Percentiles rank a stretch among this genome's conserved stretches.
Evolutionary conservation across 2,329 filamentous ascomycete species (phyloP).

Genomic region (Aspergillus calidoustus): DNA sequence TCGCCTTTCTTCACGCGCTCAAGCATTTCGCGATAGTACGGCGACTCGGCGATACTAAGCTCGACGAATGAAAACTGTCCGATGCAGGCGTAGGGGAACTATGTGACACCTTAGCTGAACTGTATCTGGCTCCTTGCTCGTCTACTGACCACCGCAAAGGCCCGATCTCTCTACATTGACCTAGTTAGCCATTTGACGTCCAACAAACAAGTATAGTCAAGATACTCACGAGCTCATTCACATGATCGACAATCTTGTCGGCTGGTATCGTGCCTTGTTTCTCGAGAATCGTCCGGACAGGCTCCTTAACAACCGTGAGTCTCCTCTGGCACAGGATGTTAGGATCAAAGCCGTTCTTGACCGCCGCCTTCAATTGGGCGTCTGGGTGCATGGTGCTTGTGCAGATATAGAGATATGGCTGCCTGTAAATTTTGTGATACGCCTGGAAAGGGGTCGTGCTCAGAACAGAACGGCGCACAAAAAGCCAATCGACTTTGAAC

Average conservation of each 20-base stretch:
- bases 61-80: conserved; percentile 15
- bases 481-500: background rate
- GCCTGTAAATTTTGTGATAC: background rate
- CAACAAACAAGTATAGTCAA: too few relatives aligned
- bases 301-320: conserved; percentile 49
- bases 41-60: too few relatives aligned
- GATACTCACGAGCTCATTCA: too few relatives aligned
- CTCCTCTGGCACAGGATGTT: conserved; percentile 49
- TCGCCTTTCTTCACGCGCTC: too few relatives aligned
- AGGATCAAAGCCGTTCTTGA: background rate
- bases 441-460: background rate
- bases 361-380: background rate
- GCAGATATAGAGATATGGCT: background rate
- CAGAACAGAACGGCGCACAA: background rate
- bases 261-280: conserved; percentile 4
- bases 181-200: too few relatives aligned
- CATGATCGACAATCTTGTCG: background rate
- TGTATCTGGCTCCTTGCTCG: background rate
- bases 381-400: background rate
- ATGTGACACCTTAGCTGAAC: too few relatives aligned
- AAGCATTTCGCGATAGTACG: too few relatives aligned
- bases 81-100: conserved; percentile 32
- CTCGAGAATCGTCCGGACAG: conserved; percentile 15
- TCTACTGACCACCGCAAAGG: conserved; percentile 1
- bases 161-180: background rate